phyloP scores from a whole-genome alignment of 108 stramenopile species.

The Fistulifera pelliculosa region DNA sequence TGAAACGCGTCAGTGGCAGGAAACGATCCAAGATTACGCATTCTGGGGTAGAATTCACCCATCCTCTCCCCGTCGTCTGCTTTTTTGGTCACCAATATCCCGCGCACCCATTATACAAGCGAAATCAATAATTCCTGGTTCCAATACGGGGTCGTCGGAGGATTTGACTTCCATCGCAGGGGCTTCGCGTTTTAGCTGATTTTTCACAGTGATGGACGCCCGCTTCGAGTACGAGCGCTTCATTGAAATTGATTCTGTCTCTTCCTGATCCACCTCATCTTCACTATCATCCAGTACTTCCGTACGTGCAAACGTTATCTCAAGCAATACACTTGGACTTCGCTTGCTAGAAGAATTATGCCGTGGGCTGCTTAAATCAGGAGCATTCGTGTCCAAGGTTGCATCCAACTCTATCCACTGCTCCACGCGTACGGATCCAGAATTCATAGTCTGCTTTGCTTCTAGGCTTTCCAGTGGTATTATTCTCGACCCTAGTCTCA shows the following conservation, averaged over 20 bases:
- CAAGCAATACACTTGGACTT: constrained; percentile 69
- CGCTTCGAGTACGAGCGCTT: constrained; percentile 22
- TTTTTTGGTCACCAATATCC: constrained; percentile 69
- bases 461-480: constrained; percentile 58
- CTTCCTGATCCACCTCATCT: constrained; percentile 44
- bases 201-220: constrained; percentile 10
- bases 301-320: constrained; percentile 50
- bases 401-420: constrained; percentile 56
- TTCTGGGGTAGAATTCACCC: constrained; percentile 74
- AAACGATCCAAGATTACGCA: constrained; percentile 71
- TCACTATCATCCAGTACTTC: constrained; percentile 51
- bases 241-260: neutral
- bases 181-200: constrained; percentile 14
- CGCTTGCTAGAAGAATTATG: constrained; percentile 20
- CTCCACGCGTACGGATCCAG: constrained; percentile 39
- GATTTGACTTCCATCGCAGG: constrained; percentile 7
- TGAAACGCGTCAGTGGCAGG: constrained; percentile 73
- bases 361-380: neutral
- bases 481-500: constrained; percentile 48
- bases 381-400: neutral
- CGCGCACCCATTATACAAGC: constrained; percentile 63
- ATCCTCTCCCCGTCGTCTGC: constrained; percentile 71
- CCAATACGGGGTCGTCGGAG: constrained; percentile 53
- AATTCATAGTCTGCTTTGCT: constrained; percentile 27
- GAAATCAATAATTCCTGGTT: constrained; percentile 72